Evolutionary conservation across 805 yeast species (phyloP), one percentile per base, ranked within the genome.

Genomic region (Candida anglica): DNA sequence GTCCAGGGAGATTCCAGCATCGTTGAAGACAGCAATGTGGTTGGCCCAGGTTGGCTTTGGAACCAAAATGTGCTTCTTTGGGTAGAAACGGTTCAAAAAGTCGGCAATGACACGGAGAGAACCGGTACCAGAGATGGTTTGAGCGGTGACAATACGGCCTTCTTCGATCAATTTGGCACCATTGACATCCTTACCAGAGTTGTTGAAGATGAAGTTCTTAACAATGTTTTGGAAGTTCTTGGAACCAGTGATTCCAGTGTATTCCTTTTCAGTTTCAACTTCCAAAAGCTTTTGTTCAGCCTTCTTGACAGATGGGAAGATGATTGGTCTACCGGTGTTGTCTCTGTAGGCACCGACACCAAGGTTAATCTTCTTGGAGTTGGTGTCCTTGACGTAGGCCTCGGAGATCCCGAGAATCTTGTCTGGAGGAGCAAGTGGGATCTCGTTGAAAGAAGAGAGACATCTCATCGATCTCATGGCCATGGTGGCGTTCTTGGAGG

Each of bases 261-360:
- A 86, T 63, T 86, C 96, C 66, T 86, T 85, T 66, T 86, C 81
- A 38, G 69, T 69, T 48, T 69, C 72, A 41, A 66, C 50, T 43
- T 60, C 70, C 38, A 66, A 57, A 37, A 81, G 59, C 15, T 64
- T 56, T 33, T 60, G 49, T 56, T 81, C 91, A 27, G 89, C 91
- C 48, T 69, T 64, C 49, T 70, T 68, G 40, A 86, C 86, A 19
- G 85, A 69, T 13, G 94, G 89, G 47, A 89, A 71, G 37, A 91
- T 82, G 76, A 86, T 87, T 30, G 98, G 97, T 57, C 80, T 77
- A 30, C 98, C 98, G 7, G 61, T 47, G 56, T 82, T 79, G 58
- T 88, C 95, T 57, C 98, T 76, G 69, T 91, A 91, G n/a, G 98
- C 91, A 34, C 98, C 94, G 15, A 83, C 88, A 40, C 93, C 91